phyloP scores from a whole-genome alignment of 345 rosid genomes.

The Crucihimalaya himalaica region DNA sequence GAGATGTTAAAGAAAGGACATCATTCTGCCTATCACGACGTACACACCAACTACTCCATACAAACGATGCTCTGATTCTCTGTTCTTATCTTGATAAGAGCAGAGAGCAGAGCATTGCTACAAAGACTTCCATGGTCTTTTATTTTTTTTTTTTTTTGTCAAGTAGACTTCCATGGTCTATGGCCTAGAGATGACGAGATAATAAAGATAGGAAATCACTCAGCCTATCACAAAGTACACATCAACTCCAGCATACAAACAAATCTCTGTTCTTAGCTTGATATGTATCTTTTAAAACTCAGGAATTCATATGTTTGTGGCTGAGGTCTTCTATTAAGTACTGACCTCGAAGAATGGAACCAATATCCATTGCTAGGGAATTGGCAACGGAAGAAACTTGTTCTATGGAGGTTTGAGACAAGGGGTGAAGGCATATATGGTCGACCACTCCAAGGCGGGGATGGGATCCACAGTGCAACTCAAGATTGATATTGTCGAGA shows the following conservation, averaged over 20 bases:
- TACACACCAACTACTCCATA: neutral
- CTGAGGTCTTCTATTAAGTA: neutral
- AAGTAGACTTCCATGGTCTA: too few relatives aligned
- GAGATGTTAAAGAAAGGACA: neutral
- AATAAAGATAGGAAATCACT: neutral
- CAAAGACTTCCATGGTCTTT: neutral
- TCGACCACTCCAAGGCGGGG: constrained; percentile 95
- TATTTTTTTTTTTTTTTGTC: too few relatives aligned
- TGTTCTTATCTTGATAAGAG: too few relatives aligned
- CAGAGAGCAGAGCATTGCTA: neutral
- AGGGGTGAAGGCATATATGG: constrained; percentile 88
- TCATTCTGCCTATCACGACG: neutral
- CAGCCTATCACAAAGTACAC: neutral
- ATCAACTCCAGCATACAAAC: neutral
- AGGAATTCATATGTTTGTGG: neutral
- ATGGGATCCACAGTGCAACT: constrained; percentile 74
- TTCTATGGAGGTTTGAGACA: constrained; percentile 58
- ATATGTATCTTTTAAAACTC: neutral
- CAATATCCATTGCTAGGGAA: constrained; percentile 68
- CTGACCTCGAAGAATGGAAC: constrained; percentile 71
- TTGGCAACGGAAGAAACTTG: constrained; percentile 68
- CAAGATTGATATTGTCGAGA: constrained; percentile 59
- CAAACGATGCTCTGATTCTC: neutral
- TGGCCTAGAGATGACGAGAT: neutral
- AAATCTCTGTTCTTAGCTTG: neutral